Conservation (phyloP, 163 green algal species). For the Volvox carteri region DNA sequence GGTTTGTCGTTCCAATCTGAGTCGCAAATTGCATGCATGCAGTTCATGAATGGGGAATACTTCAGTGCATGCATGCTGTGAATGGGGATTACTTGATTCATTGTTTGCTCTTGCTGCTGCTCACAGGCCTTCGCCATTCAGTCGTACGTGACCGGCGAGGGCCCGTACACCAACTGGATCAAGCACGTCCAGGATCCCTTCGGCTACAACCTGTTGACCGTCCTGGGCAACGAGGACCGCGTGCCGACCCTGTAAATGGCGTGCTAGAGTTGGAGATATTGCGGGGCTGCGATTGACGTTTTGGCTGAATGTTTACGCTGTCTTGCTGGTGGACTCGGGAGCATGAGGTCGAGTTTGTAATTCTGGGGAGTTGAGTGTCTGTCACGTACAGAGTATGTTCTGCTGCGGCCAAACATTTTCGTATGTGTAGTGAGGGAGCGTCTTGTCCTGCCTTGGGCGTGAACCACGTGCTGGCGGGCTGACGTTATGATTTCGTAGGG, state of each 20-base stretch:
- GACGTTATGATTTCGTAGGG: background rate
- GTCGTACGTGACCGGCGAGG: constrained; percentile 92
- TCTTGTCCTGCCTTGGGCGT: constrained; percentile 23
- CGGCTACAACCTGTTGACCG: constrained; percentile 89
- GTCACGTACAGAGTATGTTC: no score
- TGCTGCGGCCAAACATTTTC: background rate
- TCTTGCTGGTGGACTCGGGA: background rate
- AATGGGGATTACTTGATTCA: background rate
- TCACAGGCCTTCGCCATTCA: constrained; percentile 89
- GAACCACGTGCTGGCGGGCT: constrained; percentile 28
- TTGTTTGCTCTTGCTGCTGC: background rate
- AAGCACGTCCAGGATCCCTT: constrained; percentile 94
- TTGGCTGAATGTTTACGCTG: background rate
- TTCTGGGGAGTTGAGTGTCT: background rate
- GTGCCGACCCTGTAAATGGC: constrained; percentile 76
- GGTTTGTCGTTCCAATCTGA: no score
- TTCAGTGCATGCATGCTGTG: background rate
- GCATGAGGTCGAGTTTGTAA: constrained; percentile 5
- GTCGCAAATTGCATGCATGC: background rate
- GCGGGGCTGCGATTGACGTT: background rate
- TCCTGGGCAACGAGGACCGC: constrained; percentile 81
- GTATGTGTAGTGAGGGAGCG: constrained; percentile 22
- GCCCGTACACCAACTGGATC: constrained; percentile 93
- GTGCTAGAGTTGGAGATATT: background rate
- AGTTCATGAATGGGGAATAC: background rate